Evolutionary conservation across 164 flowering plant species (phyloP).

Genomic region (Brasenia schreberi): DNA sequence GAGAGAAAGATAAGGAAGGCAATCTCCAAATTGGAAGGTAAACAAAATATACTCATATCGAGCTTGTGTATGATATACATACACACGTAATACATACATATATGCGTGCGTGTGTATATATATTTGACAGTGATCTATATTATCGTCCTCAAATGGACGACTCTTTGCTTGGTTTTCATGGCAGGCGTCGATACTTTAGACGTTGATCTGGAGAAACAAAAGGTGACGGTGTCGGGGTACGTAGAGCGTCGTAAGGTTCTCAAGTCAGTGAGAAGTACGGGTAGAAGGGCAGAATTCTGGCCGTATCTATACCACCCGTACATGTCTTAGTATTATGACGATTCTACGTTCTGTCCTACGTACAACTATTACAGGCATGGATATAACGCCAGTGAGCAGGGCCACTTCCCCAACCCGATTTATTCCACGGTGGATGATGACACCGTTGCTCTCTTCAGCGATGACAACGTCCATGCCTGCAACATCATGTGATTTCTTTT

Average conservation of each 20-base stretch:
- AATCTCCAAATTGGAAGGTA: conserved; percentile 50
- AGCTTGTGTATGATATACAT: neutral
- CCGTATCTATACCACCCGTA: conserved; percentile 66
- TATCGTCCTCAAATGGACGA: no score
- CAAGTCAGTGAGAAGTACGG: conserved; percentile 55
- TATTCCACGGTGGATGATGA: conserved; percentile 33
- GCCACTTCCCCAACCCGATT: conserved; percentile 43
- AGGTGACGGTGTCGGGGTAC: conserved; percentile 72
- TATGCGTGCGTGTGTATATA: neutral
- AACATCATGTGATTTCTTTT: conserved; percentile 44
- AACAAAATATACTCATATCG: no score
- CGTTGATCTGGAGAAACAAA: conserved; percentile 66
- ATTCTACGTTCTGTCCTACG: conserved; percentile 32
- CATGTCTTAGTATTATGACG: conserved; percentile 49
- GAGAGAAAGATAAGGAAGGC: conserved; percentile 54
- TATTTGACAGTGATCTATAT: neutral
- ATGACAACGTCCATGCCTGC: conserved; percentile 76
- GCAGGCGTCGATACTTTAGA: conserved; percentile 61
- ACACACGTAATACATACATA: neutral
- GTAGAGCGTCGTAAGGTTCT: conserved; percentile 46
- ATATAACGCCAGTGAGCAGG: conserved; percentile 38
- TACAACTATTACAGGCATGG: conserved; percentile 69
- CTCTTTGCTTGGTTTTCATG: neutral
- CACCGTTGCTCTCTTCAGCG: conserved; percentile 39
- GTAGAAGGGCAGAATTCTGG: conserved; percentile 72